phyloP scores from a whole-genome alignment of 75 land plant genomes.

The Cupressus sempervirens region DNA sequence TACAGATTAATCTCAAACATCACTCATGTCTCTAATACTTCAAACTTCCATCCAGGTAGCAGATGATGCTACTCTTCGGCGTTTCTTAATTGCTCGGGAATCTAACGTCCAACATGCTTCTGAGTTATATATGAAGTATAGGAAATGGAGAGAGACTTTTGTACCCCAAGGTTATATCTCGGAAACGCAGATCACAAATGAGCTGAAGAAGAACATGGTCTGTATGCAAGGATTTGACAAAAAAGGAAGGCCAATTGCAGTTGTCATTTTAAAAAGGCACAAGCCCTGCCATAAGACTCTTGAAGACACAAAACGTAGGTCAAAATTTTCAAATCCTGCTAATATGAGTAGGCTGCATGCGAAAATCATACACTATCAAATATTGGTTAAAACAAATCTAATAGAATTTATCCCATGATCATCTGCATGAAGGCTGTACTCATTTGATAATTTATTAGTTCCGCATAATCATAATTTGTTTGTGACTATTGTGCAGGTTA shows the following conservation, averaged over 20 bases:
- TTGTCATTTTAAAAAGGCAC: conserved; percentile 15
- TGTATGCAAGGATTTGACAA: conserved; percentile 28
- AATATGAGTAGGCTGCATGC: not conserved
- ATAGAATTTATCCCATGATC: not conserved
- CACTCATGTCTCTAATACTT: not conserved
- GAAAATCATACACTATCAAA: not conserved
- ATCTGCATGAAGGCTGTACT: not conserved
- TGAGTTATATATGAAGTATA: conserved; percentile 11
- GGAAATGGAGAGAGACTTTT: conserved; percentile 22
- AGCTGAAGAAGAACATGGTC: conserved; percentile 15
- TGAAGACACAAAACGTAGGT: conserved; percentile 22
- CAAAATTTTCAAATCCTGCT: too few relatives aligned
- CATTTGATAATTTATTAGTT: not conserved
- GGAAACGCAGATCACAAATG: conserved; percentile 14
- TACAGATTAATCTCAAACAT: not conserved
- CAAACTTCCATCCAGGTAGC: not conserved
- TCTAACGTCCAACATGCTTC: conserved; percentile 17
- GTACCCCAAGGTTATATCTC: conserved; percentile 23
- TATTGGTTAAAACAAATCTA: not conserved
- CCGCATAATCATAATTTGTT: not conserved
- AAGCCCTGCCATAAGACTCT: not conserved
- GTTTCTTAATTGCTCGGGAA: conserved; percentile 13
- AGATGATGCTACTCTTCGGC: conserved; percentile 20
- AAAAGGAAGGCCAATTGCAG: conserved; percentile 22
- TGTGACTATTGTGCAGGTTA: conserved; percentile 15